phyloP scores from a whole-genome alignment of 192 early-diverging fungal species.

The Obelidium mucronatum region DNA sequence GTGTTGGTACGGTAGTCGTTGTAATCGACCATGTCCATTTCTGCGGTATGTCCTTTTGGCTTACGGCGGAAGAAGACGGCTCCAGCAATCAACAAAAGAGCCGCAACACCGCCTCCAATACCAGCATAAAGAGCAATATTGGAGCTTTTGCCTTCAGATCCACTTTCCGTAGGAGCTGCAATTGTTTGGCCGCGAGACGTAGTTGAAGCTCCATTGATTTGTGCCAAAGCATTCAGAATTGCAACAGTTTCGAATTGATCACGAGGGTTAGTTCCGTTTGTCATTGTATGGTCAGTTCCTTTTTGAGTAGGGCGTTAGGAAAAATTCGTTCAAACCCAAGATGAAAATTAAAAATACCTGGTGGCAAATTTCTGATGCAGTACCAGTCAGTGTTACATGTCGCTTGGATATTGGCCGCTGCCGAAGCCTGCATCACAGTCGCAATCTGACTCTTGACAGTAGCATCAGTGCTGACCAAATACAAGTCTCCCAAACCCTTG shows the following conservation, averaged over 20 bases:
- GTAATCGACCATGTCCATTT: too few species aligned
- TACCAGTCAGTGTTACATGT: constrained; percentile 35
- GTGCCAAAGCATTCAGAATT: constrained; percentile 21
- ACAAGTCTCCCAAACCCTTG: constrained; percentile 25
- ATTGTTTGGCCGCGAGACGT: background rate
- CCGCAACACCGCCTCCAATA: constrained; percentile 19
- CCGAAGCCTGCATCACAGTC: constrained; percentile 7
- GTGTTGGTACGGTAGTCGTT: too few species aligned
- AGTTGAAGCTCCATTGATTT: constrained; percentile 3
- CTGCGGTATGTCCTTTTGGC: too few species aligned
- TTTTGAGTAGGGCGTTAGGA: too few species aligned
- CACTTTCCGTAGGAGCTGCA: background rate
- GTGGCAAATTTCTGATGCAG: constrained; percentile 30
- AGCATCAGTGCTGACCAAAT: constrained; percentile 14
- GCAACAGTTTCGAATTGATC: constrained; percentile 32
- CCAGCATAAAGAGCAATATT: constrained; percentile 1
- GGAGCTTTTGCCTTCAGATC: background rate
- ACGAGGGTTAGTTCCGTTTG: constrained; percentile 30
- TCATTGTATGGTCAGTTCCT: constrained; percentile 21
- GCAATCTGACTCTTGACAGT: background rate
- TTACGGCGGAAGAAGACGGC: background rate
- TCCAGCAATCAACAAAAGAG: background rate
- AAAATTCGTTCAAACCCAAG: background rate
- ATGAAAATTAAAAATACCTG: constrained; percentile 4
- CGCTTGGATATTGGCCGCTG: background rate